These are phyloP conservation scores for Fusarium pseudograminearum DNA, from an alignment of 2,329 filamentous ascomycete genomes.

Conservation along the genomic window DNA sequence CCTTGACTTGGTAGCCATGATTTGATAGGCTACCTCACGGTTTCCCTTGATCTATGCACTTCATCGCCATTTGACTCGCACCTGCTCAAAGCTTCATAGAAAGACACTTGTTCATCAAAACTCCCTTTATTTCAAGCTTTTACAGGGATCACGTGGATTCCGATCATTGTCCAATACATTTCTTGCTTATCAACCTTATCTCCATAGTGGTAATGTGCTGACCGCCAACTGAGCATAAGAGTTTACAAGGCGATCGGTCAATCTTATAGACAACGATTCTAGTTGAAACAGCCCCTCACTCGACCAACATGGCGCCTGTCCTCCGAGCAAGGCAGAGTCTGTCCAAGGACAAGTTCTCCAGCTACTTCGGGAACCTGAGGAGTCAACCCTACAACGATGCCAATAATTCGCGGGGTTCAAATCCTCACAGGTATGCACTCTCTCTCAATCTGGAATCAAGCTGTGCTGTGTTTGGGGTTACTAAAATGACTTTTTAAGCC, in stretches of 20 bases:
- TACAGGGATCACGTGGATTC: not conserved
- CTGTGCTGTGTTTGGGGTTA: not conserved
- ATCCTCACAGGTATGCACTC: constrained; percentile 66
- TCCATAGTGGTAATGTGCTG: not conserved
- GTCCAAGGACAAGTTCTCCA: constrained; percentile 77
- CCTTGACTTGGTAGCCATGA: constrained; percentile 1
- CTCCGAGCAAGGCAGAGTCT: constrained; percentile 65
- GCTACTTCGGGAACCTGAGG: constrained; percentile 74
- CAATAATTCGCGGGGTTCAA: constrained; percentile 63
- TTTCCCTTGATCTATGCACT: constrained; percentile 19
- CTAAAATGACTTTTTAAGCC: constrained; percentile 57
- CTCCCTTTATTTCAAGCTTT: not conserved
- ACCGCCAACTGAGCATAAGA: constrained; percentile 5
- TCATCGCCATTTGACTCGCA: constrained; percentile 20
- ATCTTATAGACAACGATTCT: not conserved
- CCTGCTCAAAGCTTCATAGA: constrained; percentile 14
- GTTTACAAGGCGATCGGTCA: not conserved
- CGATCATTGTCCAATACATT: not conserved
- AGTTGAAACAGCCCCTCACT: not conserved
- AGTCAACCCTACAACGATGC: constrained; percentile 78
- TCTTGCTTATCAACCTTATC: not conserved
- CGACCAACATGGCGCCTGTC: constrained; percentile 55
- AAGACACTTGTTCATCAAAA: not conserved
- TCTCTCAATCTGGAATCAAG: not conserved
- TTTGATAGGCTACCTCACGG: not conserved